These are phyloP conservation scores for Tetrahymena borealis DNA, from an alignment of 73 alveolate genomes.

Conservation along the genomic window DNA sequence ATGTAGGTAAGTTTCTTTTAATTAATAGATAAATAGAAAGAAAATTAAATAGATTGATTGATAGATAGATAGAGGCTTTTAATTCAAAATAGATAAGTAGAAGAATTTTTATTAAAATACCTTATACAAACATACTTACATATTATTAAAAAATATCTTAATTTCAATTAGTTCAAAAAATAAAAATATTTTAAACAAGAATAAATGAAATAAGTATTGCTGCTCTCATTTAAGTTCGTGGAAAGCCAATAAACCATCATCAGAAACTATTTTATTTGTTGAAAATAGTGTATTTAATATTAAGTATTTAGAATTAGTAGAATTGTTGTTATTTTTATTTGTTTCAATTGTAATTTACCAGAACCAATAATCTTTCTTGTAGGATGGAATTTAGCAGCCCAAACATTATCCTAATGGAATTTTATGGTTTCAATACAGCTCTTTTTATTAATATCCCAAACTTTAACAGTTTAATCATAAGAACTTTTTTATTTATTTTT, in stretches of 20 bases:
- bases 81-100: not conserved
- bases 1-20: no score
- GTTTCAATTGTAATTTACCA: constrained; percentile 12
- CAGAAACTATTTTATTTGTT: not conserved
- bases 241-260: not conserved
- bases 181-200: not conserved
- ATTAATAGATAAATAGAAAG: no score
- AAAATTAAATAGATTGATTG: no score
- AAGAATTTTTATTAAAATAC: not conserved
- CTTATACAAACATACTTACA: not conserved
- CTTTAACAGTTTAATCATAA: constrained; percentile 29
- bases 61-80: not conserved
- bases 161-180: not conserved
- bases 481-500: constrained; percentile 2
- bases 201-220: not conserved
- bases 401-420: constrained; percentile 33
- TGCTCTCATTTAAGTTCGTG: not conserved
- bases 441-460: constrained; percentile 29
- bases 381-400: constrained; percentile 33
- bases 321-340: not conserved
- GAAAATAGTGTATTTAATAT: not conserved
- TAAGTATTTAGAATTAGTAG: not conserved
- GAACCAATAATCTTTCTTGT: constrained; percentile 28
- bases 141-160: not conserved
- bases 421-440: not conserved